Percentiles rank a stretch among this genome's conserved stretches.
These are phyloP conservation scores for Stephanodiscus triporus DNA, from an alignment of 108 stramenopile species.

Conservation along the genomic window DNA sequence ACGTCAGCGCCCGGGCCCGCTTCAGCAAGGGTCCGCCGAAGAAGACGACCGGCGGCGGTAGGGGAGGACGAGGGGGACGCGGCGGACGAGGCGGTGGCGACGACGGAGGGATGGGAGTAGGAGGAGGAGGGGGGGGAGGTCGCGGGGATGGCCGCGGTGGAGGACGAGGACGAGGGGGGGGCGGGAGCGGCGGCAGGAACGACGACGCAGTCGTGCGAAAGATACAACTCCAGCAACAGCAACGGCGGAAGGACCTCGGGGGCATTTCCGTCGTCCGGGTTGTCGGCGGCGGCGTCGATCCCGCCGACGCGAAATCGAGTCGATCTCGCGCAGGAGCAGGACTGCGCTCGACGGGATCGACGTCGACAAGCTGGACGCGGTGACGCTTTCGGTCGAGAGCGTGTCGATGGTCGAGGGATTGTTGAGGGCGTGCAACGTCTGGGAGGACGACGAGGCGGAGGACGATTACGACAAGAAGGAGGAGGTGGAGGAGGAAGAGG, in stretches of 20 bases:
- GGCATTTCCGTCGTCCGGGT: slow-evolving; percentile 25
- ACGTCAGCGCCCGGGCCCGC: slow-evolving; percentile 63
- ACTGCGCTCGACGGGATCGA: slow-evolving; percentile 56
- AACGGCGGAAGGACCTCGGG: slow-evolving; percentile 27
- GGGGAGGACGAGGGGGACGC: slow-evolving; percentile 36
- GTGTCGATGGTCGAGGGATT: slow-evolving; percentile 50
- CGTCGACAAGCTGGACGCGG: slow-evolving; percentile 60
- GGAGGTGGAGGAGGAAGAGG: slow-evolving; percentile 25
- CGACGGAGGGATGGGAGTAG: slow-evolving; percentile 12
- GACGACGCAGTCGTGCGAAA: slow-evolving; percentile 59
- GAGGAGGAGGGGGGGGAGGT: slow-evolving; percentile 33
- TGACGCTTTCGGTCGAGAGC: slow-evolving; percentile 57
- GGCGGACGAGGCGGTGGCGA: not conserved
- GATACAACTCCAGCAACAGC: slow-evolving; percentile 37
- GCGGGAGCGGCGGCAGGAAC: slow-evolving; percentile 25
- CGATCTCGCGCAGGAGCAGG: slow-evolving; percentile 18
- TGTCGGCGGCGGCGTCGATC: not conserved
- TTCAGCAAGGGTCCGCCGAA: slow-evolving; percentile 65
- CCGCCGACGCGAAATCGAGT: not conserved
- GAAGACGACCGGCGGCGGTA: slow-evolving; percentile 25
- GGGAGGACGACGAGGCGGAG: slow-evolving; percentile 30
- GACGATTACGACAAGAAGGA: slow-evolving; percentile 4
- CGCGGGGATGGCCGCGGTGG: slow-evolving; percentile 17
- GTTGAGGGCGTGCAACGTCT: slow-evolving; percentile 54
- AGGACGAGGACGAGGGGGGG: slow-evolving; percentile 30